Percentiles rank a stretch among this genome's conserved stretches.
Evolutionary conservation across 768 basidiomycete species (phyloP).

Genomic region (Sistotremastrum niveocremeum): DNA sequence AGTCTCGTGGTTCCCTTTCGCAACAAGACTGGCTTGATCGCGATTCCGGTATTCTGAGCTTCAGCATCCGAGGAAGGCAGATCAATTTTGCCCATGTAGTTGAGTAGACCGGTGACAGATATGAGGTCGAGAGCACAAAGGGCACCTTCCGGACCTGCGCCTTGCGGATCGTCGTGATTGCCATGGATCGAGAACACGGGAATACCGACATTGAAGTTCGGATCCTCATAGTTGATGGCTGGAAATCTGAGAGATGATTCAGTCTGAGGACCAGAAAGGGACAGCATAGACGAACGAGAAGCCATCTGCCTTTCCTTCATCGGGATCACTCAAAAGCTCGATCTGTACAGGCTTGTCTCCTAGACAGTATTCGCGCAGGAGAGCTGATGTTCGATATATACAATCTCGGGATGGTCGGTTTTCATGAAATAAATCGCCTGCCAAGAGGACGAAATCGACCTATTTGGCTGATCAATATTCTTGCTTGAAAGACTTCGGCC

Average conservation of each 20-base stretch:
- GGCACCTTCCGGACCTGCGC: slow-evolving; percentile 86
- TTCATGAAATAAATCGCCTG: slow-evolving; percentile 95
- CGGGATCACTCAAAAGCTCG: slow-evolving; percentile 84
- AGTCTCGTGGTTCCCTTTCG: slow-evolving; percentile 76
- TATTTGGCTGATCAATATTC: slow-evolving; percentile 15
- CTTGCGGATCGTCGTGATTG: slow-evolving; percentile 98
- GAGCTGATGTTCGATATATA: slow-evolving; percentile 76
- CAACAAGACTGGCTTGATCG: slow-evolving; percentile 80
- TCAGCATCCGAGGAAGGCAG: slow-evolving; percentile 58
- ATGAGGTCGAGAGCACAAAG: slow-evolving; percentile 91
- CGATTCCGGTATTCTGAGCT: slow-evolving; percentile 59
- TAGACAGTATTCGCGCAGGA: slow-evolving; percentile 82
- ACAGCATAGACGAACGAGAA: slow-evolving; percentile 53
- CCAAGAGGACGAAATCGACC: slow-evolving; percentile 94
- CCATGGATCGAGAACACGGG: slow-evolving; percentile 99
- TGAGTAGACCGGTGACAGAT: slow-evolving; percentile 85
- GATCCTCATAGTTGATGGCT: slow-evolving; percentile 93
- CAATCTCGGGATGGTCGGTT: slow-evolving; percentile 89
- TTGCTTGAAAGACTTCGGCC: background rate
- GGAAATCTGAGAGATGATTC: slow-evolving; percentile 54
- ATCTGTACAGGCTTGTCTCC: slow-evolving; percentile 83
- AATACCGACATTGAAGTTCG: slow-evolving; percentile 88
- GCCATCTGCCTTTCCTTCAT: slow-evolving; percentile 75
- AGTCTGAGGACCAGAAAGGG: background rate
- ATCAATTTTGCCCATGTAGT: slow-evolving; percentile 97